Base-by-base conservation (phyloP, 2,329 filamentous ascomycete species). In the Colletotrichum eleusines region DNA sequence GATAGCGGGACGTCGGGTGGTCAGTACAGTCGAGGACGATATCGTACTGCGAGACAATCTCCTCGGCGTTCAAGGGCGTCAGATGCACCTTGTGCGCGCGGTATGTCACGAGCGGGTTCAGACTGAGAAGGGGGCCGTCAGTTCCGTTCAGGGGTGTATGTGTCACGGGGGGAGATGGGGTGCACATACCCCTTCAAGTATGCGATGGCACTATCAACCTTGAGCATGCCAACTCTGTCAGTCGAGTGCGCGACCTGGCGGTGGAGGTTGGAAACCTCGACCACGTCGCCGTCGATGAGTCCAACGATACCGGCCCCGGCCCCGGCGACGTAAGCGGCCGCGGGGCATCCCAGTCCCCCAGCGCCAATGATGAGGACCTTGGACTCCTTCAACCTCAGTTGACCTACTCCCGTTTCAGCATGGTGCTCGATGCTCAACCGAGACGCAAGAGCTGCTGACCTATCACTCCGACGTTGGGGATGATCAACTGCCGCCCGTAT, bases 11-110 rank as follows among this genome's bases (percentile, higher is more conserved):
- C 1, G 93, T 92, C 0, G 96, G 95, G 74, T 95, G 94, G 80
- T 99, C 96, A 12, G 95, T 98, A 79, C 96, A 99, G 80, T 99
- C 96, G 16, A 99, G 89, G 1, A 98, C 89, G 0, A 98, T 75
- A 76, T 97, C 94, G 78, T 97, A 98, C 5, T 84, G 76, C 0
- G 84, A 81, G 66, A 97, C 88, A 50, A 94, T 89, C 0, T 84
- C 79, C 8, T 89, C 81, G 0, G 94, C 92, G 63, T 92, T 93
- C 69, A 89, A 82, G 0, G 94, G 87, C 0, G 88, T 89, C 18
- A 98, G 87, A 73, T 92, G 91, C 18, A 85, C 84, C 12, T 81
- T 79, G 77, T 97, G 87, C 0, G 89, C 81, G 23, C 88, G 80
- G 76, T 94, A 94, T 1, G 80, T 87, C 23, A 93, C 84, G 16